phyloP scores from a whole-genome alignment of 495 filamentous ascomycete genomes.

The Lepraria neglecta region DNA sequence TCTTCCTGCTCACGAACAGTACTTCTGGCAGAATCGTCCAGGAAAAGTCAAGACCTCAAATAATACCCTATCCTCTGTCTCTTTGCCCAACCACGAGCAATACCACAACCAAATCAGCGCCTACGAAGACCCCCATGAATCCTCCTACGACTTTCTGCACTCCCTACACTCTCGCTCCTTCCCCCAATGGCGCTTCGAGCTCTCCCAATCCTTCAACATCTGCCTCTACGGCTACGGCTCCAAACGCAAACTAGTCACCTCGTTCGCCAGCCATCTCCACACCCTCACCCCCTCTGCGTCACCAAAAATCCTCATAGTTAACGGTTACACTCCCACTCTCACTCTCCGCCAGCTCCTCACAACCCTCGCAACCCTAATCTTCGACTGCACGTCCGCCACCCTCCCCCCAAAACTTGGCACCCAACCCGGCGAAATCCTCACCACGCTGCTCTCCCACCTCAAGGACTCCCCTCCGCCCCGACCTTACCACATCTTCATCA shows the following conservation, averaged over 20 bases:
- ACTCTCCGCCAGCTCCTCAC: conserved; percentile 74
- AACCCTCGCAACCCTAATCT: conserved; percentile 59
- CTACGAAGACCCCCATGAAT: conserved; percentile 62
- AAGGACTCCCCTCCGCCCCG: conserved; percentile 38
- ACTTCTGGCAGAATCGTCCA: conserved; percentile 86
- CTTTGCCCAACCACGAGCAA: conserved; percentile 80
- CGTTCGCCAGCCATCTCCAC: conserved; percentile 71
- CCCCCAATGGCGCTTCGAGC: conserved; percentile 88
- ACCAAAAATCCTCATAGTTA: conserved; percentile 71
- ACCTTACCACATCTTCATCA: conserved; percentile 63
- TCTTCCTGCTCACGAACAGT: conserved; percentile 80
- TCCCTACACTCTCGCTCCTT: conserved; percentile 75
- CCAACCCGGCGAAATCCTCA: conserved; percentile 59
- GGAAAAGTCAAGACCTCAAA: conserved; percentile 76
- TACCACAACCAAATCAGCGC: conserved; percentile 68
- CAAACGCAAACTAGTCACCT: conserved; percentile 67
- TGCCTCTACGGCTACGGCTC: conserved; percentile 91
- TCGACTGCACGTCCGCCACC: conserved; percentile 43
- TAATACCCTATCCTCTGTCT: conserved; percentile 70
- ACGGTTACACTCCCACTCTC: conserved; percentile 74
- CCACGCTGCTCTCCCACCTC: conserved; percentile 56
- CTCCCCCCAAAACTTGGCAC: conserved; percentile 51
- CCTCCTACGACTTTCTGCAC: conserved; percentile 64
- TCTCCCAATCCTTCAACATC: conserved; percentile 80
- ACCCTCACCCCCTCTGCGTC: conserved; percentile 32